These are phyloP conservation scores for Dendrobium officinale DNA, from an alignment of 106 monocot species.

Conservation along the genomic window DNA sequence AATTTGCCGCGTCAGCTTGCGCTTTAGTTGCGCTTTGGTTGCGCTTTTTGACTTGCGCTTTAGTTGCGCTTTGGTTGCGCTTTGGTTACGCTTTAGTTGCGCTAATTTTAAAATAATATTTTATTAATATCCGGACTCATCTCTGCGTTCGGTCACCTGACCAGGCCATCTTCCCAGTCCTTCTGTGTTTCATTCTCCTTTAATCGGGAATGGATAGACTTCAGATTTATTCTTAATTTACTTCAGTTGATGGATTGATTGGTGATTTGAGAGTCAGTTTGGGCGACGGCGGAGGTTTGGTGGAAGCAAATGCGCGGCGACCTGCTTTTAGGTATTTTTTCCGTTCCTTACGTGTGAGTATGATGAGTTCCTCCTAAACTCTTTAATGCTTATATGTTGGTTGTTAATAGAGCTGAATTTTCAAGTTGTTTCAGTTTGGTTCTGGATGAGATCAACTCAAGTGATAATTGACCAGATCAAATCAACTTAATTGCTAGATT, in stretches of 20 bases:
- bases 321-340: neutral
- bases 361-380: neutral
- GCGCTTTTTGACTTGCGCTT: too few species aligned
- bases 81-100: too few species aligned
- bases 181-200: neutral
- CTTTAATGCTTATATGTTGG: neutral
- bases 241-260: neutral
- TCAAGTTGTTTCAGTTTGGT: neutral
- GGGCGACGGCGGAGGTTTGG: neutral
- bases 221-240: neutral
- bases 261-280: neutral
- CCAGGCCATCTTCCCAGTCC: neutral
- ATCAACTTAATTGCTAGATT: too few species aligned
- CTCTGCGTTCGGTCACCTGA: too few species aligned
- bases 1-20: too few species aligned
- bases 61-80: too few species aligned
- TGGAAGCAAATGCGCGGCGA: neutral
- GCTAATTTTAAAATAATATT: too few species aligned
- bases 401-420: neutral
- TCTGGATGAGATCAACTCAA: neutral
- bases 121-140: too few species aligned
- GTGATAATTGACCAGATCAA: neutral
- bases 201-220: neutral
- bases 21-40: too few species aligned
- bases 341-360: neutral